Evolutionary conservation across 2,329 filamentous ascomycete species (phyloP).

Genomic region (Fusarium sp.): DNA sequence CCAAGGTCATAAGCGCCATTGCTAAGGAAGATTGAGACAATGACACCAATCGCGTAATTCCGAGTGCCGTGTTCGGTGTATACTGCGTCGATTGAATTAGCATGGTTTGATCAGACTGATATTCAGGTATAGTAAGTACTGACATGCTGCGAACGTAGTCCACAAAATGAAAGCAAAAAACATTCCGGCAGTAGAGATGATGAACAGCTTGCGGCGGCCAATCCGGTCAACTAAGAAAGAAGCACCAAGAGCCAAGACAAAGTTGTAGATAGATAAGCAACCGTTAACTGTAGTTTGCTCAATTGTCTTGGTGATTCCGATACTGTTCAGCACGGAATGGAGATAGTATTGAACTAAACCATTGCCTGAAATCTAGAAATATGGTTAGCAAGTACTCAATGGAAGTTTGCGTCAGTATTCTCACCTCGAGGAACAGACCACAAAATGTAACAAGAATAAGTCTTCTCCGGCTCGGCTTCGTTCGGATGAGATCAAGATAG

Average conservation of each 20-base stretch:
- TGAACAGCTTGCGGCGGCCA: constrained; percentile 16
- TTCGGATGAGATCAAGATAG: not conserved
- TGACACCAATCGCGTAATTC: constrained; percentile 1
- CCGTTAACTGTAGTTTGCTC: constrained; percentile 42
- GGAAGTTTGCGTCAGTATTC: accelerated
- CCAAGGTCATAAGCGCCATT: not conserved
- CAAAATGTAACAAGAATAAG: not conserved
- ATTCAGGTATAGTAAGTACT: not conserved
- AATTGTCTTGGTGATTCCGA: constrained; percentile 49
- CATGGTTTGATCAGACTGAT: not conserved
- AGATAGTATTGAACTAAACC: constrained; percentile 43
- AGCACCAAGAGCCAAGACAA: constrained; percentile 47
- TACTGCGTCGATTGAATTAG: not conserved
- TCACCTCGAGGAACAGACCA: not conserved
- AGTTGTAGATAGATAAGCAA: constrained; percentile 43
- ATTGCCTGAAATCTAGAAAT: not conserved
- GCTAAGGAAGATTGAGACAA: not conserved
- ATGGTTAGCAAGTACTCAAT: not conserved
- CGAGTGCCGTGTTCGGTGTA: not conserved
- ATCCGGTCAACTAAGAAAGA: constrained; percentile 36
- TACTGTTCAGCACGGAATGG: constrained; percentile 47
- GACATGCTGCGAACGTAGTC: constrained; percentile 29
- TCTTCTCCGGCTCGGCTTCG: not conserved
- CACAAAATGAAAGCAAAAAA: constrained; percentile 31
- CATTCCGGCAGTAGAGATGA: constrained; percentile 15